Conservation (phyloP, 306 rosid genomes). For the Dryas alaskensis region DNA sequence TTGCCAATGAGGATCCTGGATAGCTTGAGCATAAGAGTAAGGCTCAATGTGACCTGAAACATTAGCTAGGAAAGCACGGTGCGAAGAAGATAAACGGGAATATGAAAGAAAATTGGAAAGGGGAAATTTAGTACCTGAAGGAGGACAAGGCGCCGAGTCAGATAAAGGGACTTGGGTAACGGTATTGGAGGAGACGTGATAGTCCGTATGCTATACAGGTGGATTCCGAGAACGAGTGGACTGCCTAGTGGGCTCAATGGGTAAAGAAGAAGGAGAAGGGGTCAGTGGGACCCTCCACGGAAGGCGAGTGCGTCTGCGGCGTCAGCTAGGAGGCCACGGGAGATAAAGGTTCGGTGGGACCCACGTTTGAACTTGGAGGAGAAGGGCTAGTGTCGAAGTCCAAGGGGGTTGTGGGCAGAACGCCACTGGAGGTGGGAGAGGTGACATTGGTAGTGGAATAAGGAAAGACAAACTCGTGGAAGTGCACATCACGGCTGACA, state of each 20-base stretch:
- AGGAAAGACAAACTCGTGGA: not conserved
- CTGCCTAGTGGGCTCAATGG: no score
- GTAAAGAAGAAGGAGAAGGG: no score
- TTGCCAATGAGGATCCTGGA: not conserved
- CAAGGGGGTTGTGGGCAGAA: not conserved
- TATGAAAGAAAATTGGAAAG: not conserved
- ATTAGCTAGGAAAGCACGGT: not conserved
- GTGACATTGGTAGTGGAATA: not conserved
- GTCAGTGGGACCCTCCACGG: no score
- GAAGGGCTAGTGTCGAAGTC: no score
- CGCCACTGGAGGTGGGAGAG: not conserved
- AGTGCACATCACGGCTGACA: not conserved
- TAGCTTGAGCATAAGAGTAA: not conserved
- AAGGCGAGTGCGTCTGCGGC: no score
- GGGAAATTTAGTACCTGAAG: not conserved
- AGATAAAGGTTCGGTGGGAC: no score
- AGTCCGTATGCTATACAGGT: not conserved
- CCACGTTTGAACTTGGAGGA: no score
- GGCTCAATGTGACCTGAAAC: constrained; percentile 1
- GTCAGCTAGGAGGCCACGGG: no score
- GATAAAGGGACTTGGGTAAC: not conserved
- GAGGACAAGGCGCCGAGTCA: not conserved
- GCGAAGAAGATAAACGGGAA: not conserved
- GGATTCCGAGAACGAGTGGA: not conserved
- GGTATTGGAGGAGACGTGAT: not conserved